phyloP scores from a whole-genome alignment of 768 basidiomycete species.

The Gloeophyllum trabeum region DNA sequence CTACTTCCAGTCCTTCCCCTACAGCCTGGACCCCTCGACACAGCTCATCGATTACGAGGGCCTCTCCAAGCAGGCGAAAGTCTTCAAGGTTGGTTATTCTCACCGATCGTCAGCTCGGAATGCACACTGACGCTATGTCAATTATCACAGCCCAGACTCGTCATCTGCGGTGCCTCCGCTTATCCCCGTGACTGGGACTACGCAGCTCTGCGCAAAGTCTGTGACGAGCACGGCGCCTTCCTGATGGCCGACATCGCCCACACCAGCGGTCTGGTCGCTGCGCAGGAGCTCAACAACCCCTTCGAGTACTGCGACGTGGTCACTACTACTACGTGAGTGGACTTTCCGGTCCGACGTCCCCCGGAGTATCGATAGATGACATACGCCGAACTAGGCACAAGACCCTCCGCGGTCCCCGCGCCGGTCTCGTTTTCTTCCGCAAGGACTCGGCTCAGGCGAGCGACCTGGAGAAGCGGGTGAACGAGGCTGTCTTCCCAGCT shows the following conservation, averaged over 20 bases:
- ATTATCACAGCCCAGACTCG: conserved; percentile 47
- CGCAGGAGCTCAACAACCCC: conserved; percentile 79
- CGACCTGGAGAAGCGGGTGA: conserved; percentile 94
- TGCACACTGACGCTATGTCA: not conserved
- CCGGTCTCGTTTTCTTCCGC: conserved; percentile 97
- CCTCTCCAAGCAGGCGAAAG: conserved; percentile 76
- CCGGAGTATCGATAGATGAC: not conserved
- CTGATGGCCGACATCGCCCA: conserved; percentile 97
- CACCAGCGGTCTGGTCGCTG: conserved; percentile 91
- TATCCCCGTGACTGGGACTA: conserved; percentile 99
- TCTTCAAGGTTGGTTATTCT: conserved; percentile 53
- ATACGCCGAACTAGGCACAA: conserved; percentile 59
- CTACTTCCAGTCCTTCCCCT: conserved; percentile 99
- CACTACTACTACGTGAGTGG: conserved; percentile 84
- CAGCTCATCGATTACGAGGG: conserved; percentile 84
- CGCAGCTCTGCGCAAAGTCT: conserved; percentile 63
- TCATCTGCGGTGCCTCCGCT: conserved; percentile 97
- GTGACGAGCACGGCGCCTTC: conserved; percentile 83
- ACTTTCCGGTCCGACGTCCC: not conserved
- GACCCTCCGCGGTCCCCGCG: conserved; percentile 95
- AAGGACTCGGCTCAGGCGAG: conserved; percentile 72
- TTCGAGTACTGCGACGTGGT: conserved; percentile 97
- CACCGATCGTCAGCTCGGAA: not conserved
- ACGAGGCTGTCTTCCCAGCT: conserved; percentile 98
- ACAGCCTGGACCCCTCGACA: conserved; percentile 69